Evolutionary conservation across 2,329 filamentous ascomycete species (phyloP).

Genomic region (Graphilbum fragrans): DNA sequence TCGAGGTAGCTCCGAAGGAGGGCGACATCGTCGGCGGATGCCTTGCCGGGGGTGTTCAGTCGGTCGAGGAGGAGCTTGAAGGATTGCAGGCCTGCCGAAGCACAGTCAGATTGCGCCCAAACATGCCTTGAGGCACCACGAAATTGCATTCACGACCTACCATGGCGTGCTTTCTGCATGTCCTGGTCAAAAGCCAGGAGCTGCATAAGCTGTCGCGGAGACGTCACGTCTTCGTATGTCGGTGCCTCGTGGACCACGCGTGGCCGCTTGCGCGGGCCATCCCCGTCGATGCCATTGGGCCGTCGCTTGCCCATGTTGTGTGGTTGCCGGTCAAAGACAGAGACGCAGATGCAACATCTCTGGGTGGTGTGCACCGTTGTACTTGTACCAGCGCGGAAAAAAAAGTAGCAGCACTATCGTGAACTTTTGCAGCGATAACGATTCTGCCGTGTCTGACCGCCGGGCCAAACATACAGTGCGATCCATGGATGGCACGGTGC

Average conservation of each 20-base stretch:
- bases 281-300: conserved; percentile 24
- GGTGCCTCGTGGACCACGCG: conserved; percentile 45
- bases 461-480: not conserved
- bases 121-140: no score
- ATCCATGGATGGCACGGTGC: not conserved
- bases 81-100: conserved; percentile 47
- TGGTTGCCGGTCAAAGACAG: not conserved
- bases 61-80: conserved; percentile 62
- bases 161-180: conserved; percentile 52
- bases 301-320: conserved; percentile 32
- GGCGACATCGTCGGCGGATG: conserved; percentile 32
- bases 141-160: conserved; percentile 26
- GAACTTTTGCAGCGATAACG: conserved; percentile 1
- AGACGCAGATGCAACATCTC: no score
- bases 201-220: conserved; percentile 53
- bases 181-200: conserved; percentile 63
- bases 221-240: conserved; percentile 48
- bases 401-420: not conserved
- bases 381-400: no score
- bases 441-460: conserved; percentile 1
- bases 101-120: not conserved
- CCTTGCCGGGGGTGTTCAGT: conserved; percentile 38
- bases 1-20: conserved; percentile 62
- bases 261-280: conserved; percentile 37
- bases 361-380: no score